These are phyloP conservation scores for Penicillium sp. DNA, from an alignment of 2,329 filamentous ascomycete genomes.

Conservation along the genomic window DNA sequence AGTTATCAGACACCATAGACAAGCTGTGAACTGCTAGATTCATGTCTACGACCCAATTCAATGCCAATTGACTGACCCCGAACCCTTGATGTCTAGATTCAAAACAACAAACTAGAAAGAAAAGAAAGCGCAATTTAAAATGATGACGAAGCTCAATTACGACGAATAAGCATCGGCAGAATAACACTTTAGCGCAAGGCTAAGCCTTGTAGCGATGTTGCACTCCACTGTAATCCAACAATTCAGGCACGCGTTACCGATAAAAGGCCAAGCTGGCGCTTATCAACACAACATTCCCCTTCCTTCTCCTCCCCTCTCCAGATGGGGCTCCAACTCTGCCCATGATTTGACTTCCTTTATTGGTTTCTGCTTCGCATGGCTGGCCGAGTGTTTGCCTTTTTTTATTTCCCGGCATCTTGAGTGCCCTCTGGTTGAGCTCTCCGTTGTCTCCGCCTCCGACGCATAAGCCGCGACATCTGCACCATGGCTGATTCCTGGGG, in stretches of 20 bases:
- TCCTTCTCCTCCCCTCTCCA: neutral
- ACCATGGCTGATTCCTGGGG: slow-evolving; percentile 29
- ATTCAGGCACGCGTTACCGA: slow-evolving; percentile 20
- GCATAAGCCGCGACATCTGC: slow-evolving; percentile 1
- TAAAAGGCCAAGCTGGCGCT: slow-evolving; percentile 28
- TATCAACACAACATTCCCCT: slow-evolving; percentile 9
- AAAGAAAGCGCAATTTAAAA: neutral
- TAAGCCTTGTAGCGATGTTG: neutral
- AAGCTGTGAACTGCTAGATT: neutral
- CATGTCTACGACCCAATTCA: neutral
- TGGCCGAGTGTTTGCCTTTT: slow-evolving; percentile 12
- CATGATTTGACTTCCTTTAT: slow-evolving; percentile 2
- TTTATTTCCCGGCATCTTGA: slow-evolving; percentile 12
- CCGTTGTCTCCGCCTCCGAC: slow-evolving; percentile 4
- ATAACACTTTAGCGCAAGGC: slow-evolving; percentile 1
- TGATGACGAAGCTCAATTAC: neutral
- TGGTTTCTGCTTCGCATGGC: slow-evolving; percentile 10
- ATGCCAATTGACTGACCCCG: neutral
- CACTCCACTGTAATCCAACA: slow-evolving; percentile 14
- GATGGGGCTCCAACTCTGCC: slow-evolving; percentile 1
- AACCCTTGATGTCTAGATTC: neutral
- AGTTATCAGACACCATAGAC: neutral
- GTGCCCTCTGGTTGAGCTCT: slow-evolving; percentile 9
- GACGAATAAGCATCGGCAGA: slow-evolving; percentile 4
- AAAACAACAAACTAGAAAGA: neutral